Evolutionary conservation across 2,329 filamentous ascomycete species (phyloP), one percentile per base, ranked within the genome.

Genomic region (Pezicula neosporulosa): DNA sequence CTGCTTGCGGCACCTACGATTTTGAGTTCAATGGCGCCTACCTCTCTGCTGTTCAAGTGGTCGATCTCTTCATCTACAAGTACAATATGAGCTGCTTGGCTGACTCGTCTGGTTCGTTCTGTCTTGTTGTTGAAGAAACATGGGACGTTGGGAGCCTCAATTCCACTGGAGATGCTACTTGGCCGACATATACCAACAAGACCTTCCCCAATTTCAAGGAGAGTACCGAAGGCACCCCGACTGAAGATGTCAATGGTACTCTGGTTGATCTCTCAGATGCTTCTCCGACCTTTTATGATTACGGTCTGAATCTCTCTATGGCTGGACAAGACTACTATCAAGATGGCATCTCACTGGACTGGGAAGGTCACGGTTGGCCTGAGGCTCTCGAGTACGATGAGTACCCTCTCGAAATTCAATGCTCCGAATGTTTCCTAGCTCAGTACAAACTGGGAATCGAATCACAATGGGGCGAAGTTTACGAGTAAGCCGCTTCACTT

Each of bases 161-260:
- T 64, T 38, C 76, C 73, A 3, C 6, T 38, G 36, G 3, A 15
- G 36, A 38, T 15, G 36, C 36, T 12, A 38, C 36, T 15, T 38
- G 36, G 36, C 36, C 4, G 16, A 15, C 16, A 38, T 38, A 38
- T 18, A 38, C 36, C 13, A 38, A 38, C 36, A 38, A 38, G 16
- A 38, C 36, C 6, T 38, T 15, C 36, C 36, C 36, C 16, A 4
- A 38, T 38, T 38, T 38, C 16, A 18, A 18, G 4, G 36, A 38
- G 13, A 15, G 13, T 38, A 9, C 16, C 16, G 36, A 15, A 4
- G 36, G 36, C 16, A 38, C 36, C 13, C 7, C 4, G 16, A 15
- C 16, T 6, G 3, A 15, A 15, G 36, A 38, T 38, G 4, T 18
- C 16, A 18, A 38, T 38, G 36, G 3, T 15, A 12, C 13, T 18